Evolutionary conservation across 352 stramenopile genomes (phyloP).

Genomic region (Phytophthora megakarya): DNA sequence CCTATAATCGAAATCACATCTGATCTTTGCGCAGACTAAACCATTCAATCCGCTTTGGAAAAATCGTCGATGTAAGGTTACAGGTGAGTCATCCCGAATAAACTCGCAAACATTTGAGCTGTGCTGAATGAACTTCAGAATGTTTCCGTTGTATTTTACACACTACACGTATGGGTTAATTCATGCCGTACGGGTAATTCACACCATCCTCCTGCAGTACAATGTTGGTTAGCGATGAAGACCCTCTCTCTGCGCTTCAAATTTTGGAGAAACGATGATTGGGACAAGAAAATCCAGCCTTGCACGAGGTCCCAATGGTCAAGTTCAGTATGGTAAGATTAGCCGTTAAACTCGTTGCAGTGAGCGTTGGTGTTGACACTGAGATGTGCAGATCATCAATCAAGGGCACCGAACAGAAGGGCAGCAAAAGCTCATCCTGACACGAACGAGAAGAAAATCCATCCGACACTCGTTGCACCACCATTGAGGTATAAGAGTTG

Average conservation of each 20-base stretch:
- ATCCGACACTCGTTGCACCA: slow-evolving; percentile 16
- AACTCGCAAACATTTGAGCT: background rate
- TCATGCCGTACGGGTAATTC: too few species aligned
- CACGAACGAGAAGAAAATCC: slow-evolving; percentile 10
- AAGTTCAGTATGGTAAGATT: slow-evolving; percentile 1
- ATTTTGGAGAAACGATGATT: background rate
- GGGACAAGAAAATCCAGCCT: slow-evolving; percentile 28
- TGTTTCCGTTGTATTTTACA: too few species aligned
- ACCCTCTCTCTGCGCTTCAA: too few species aligned
- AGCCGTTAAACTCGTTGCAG: slow-evolving; percentile 2
- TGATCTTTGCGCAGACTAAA: background rate
- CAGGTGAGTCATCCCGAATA: background rate
- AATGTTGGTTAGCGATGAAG: background rate
- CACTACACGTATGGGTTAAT: too few species aligned
- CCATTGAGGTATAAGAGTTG: slow-evolving; percentile 1
- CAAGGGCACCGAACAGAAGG: slow-evolving; percentile 2
- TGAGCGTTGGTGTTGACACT: slow-evolving; percentile 6
- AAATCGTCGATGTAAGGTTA: background rate
- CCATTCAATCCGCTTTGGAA: background rate
- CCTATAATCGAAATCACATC: background rate
- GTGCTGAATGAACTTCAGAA: background rate
- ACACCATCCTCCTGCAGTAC: too few species aligned
- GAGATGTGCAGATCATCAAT: slow-evolving; percentile 22
- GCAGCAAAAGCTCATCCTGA: background rate
- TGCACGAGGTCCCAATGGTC: background rate